phyloP scores from a whole-genome alignment of 176 grass and related monocot species.

The Phoenix roebelenii region DNA sequence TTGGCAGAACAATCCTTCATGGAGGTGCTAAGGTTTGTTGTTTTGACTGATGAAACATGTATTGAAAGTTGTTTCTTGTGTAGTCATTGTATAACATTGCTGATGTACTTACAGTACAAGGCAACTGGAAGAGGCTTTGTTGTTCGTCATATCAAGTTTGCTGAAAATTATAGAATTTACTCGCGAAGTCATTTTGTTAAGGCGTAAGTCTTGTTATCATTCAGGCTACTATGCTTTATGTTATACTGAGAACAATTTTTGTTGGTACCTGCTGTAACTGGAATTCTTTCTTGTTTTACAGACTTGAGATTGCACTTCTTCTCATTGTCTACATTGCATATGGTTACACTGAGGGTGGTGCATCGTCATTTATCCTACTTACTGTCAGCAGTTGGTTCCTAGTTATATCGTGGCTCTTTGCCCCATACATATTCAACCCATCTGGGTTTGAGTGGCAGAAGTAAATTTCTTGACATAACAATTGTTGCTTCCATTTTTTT shows the following conservation, averaged over 20 bases:
- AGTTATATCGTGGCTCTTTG: constrained; percentile 91
- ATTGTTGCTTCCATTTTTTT: neutral
- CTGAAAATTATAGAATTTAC: constrained; percentile 93
- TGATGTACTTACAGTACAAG: constrained; percentile 49
- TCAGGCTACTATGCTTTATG: too few species aligned
- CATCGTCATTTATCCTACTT: constrained; percentile 81
- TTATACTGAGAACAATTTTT: too few species aligned
- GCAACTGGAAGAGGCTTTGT: constrained; percentile 97
- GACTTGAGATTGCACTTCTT: constrained; percentile 85
- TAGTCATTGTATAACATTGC: constrained; percentile 9
- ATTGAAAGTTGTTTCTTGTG: constrained; percentile 18
- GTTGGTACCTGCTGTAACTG: too few species aligned
- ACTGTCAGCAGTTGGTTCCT: constrained; percentile 93
- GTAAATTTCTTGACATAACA: constrained; percentile 34
- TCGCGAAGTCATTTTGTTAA: constrained; percentile 98
- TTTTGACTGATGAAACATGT: neutral
- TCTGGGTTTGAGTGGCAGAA: constrained; percentile 99
- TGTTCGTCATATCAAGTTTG: constrained; percentile 87
- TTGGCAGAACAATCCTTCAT: constrained; percentile 97
- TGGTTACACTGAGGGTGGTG: constrained; percentile 68
- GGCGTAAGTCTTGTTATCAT: constrained; percentile 42
- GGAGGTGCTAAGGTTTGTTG: constrained; percentile 73
- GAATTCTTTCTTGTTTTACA: constrained; percentile 34
- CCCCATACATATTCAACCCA: constrained; percentile 97
- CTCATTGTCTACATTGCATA: constrained; percentile 89